These are phyloP conservation scores for Cichorium intybus DNA, from an alignment of 140 eudicot species.

Conservation along the genomic window DNA sequence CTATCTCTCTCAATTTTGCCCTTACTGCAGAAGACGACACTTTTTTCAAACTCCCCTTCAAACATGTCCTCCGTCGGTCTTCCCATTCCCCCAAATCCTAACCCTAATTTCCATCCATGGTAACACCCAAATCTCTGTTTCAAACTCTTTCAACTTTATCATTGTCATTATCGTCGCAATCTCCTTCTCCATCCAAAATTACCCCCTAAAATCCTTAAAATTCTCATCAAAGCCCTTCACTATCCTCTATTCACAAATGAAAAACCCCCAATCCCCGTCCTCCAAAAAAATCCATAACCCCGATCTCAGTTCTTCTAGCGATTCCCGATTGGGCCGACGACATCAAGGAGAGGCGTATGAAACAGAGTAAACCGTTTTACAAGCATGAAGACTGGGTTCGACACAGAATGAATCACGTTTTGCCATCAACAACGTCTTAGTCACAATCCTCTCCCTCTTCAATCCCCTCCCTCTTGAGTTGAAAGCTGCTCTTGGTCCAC, in stretches of 20 bases:
- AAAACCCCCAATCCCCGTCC: slow-evolving; percentile 25
- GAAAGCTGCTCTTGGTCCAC: too few species aligned
- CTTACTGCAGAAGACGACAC: too few species aligned
- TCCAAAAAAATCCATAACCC: slow-evolving; percentile 26
- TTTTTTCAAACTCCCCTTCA: slow-evolving; percentile 3
- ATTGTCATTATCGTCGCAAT: slow-evolving; percentile 18
- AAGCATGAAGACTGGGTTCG: slow-evolving; percentile 69
- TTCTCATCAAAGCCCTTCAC: slow-evolving; percentile 37
- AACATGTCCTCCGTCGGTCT: slow-evolving; percentile 26
- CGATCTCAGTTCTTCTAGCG: slow-evolving; percentile 45
- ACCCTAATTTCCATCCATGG: slow-evolving; percentile 45
- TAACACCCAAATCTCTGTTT: slow-evolving; percentile 32
- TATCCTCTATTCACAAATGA: slow-evolving; percentile 49
- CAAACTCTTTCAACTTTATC: slow-evolving; percentile 26
- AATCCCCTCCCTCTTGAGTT: too few species aligned
- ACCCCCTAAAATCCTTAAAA: not conserved
- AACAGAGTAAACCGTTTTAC: slow-evolving; percentile 48
- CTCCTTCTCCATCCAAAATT: slow-evolving; percentile 32
- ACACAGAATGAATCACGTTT: too few species aligned
- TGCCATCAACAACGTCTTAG: too few species aligned
- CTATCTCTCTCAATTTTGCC: too few species aligned
- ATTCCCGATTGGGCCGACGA: slow-evolving; percentile 84
- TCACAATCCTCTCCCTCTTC: too few species aligned
- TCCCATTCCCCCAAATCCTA: slow-evolving; percentile 38
- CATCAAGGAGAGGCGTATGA: slow-evolving; percentile 67